Evolutionary conservation across 805 yeast species (phyloP).

Genomic region (Spathaspora passalidarum): DNA sequence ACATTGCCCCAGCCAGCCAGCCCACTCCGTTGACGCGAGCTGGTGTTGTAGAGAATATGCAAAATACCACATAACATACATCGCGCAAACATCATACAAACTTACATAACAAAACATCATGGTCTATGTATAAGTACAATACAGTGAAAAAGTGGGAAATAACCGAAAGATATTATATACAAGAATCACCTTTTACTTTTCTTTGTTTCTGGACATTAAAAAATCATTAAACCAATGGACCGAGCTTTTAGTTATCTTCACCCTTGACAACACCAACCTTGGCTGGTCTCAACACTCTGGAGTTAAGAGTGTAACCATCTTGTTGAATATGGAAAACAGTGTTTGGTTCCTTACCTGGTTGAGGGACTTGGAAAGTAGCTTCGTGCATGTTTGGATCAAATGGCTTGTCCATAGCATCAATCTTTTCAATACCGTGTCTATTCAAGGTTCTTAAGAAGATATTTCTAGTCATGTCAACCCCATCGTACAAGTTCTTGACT

Average conservation of each 20-base stretch:
- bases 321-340: conserved; percentile 92
- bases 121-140: background rate
- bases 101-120: background rate
- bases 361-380: conserved; percentile 85
- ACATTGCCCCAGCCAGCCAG: too few relatives aligned
- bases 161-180: conserved; percentile 1
- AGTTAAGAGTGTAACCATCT: conserved; percentile 80
- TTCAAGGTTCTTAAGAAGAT: conserved; percentile 80
- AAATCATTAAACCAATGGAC: background rate
- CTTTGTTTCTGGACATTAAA: background rate
- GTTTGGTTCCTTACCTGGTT: conserved; percentile 87
- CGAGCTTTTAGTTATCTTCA: conserved; percentile 4
- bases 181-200: conserved; percentile 1
- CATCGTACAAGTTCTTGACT: conserved; percentile 75
- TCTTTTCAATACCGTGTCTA: conserved; percentile 76
- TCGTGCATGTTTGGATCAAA: conserved; percentile 93
- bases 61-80: too few relatives aligned
- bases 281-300: conserved; percentile 90
- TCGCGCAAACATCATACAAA: background rate
- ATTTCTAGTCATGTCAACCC: conserved; percentile 85
- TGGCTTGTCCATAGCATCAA: conserved; percentile 78
- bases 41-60: background rate
- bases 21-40: too few relatives aligned
- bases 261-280: conserved; percentile 90
- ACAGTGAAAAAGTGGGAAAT: background rate